Conservation (phyloP, 2,329 filamentous ascomycete species). For the Arachnopeziza araneosa region DNA sequence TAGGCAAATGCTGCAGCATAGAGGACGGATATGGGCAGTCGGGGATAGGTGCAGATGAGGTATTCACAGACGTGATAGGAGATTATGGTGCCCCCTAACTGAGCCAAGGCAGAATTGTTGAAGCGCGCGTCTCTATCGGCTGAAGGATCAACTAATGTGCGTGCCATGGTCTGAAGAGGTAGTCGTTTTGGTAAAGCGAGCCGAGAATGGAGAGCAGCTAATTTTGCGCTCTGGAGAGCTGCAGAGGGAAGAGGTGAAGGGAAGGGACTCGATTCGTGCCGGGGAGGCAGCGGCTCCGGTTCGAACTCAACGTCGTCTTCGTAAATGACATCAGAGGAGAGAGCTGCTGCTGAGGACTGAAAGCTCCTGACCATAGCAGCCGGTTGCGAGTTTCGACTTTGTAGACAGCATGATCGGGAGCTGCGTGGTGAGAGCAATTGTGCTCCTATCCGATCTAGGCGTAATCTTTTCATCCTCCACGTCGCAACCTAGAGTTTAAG, state of each 20-base stretch:
- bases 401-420: slow-evolving; percentile 38
- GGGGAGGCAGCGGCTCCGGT: slow-evolving; percentile 27
- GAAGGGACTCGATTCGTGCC: slow-evolving; percentile 29
- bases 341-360: not conserved
- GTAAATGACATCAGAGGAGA: slow-evolving; percentile 16
- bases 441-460: slow-evolving; percentile 52
- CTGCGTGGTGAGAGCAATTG: slow-evolving; percentile 46
- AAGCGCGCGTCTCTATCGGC: slow-evolving; percentile 74
- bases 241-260: slow-evolving; percentile 67
- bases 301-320: slow-evolving; percentile 21
- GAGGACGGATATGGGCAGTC: slow-evolving; percentile 81
- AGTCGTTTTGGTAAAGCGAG: slow-evolving; percentile 76
- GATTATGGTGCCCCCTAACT: slow-evolving; percentile 76
- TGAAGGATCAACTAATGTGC: slow-evolving; percentile 78
- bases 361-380: slow-evolving; percentile 20
- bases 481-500: slow-evolving; percentile 1
- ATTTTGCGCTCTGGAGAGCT: slow-evolving; percentile 73
- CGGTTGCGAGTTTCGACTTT: slow-evolving; percentile 24
- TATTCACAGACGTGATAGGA: slow-evolving; percentile 86
- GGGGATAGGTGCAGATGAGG: slow-evolving; percentile 83
- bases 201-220: slow-evolving; percentile 86
- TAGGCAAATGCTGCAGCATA: slow-evolving; percentile 84
- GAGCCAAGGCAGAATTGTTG: slow-evolving; percentile 83
- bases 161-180: slow-evolving; percentile 78
- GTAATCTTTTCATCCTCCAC: slow-evolving; percentile 53